These are phyloP conservation scores for Firmiana major DNA, from an alignment of 345 rosid species.

Conservation along the genomic window DNA sequence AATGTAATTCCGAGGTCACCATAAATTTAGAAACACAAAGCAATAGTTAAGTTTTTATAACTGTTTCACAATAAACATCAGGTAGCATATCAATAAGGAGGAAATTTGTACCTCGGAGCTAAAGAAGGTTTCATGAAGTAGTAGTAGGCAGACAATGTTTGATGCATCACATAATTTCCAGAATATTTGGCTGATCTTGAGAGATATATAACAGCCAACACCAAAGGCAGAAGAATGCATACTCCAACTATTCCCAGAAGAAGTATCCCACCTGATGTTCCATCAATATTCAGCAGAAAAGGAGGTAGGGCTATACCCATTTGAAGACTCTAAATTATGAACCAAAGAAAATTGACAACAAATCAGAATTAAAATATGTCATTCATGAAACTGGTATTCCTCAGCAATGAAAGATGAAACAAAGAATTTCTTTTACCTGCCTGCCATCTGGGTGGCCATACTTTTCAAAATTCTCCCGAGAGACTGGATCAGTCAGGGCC, in stretches of 20 bases:
- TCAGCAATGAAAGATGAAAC: constrained; percentile 3
- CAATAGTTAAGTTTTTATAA: not conserved
- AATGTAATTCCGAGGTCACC: not conserved
- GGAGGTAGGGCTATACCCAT: constrained; percentile 99
- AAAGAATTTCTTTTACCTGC: constrained; percentile 50
- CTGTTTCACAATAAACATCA: not conserved
- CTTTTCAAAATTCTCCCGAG: constrained; percentile 97
- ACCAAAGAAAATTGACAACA: not conserved
- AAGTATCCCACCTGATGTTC: constrained; percentile 94
- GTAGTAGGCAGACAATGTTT: constrained; percentile 87
- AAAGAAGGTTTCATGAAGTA: constrained; percentile 93
- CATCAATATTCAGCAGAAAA: constrained; percentile 87
- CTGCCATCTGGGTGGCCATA: constrained; percentile 99
- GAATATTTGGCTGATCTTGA: constrained; percentile 95
- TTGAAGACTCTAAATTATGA: constrained; percentile 77
- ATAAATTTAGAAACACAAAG: constrained; percentile 2
- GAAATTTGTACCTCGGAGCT: constrained; percentile 74
- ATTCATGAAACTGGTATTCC: not conserved
- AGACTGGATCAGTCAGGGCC: constrained; percentile 86
- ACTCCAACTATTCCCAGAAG: constrained; percentile 96
- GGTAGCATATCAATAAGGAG: not conserved
- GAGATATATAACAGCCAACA: constrained; percentile 91
- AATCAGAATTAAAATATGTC: not conserved
- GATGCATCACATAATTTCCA: constrained; percentile 98
- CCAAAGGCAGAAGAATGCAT: constrained; percentile 92